Evolutionary conservation across 75 land plant species (phyloP), one percentile per base, ranked within the genome.

Genomic region (Adiantum capillusveneris): DNA sequence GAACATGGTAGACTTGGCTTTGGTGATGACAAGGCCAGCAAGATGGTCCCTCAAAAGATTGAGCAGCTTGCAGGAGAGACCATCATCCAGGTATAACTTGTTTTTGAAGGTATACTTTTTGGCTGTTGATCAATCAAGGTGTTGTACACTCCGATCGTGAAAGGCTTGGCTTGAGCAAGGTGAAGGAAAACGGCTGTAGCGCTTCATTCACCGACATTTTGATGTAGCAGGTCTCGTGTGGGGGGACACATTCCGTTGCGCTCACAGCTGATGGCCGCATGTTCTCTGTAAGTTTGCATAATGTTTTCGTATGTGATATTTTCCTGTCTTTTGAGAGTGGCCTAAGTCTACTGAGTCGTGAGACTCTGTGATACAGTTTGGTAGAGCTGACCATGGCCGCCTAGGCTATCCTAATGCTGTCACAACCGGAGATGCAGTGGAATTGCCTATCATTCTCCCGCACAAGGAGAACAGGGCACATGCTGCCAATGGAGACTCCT

Each of bases 21-120:
- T 56, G 68, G 68, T 25, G 68, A 65, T 25, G 68, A 65, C 34
- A 65, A 65, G 29, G 42, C 63, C 62, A 65, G 68, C 62, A 65
- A 65, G 51, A 65, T 65, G 68, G 29, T 57, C 16, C 68, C 68
- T 3, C 63, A 56, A 44, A 65, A 65, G 26, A 46, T 65, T 41
- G 45, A 65, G 17, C 31, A 29, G 14, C 63, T 65, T 12, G 21
- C 45, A 9, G 44, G 30, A 56, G 68, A 65, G 31, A 31, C 44
- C 5, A 34, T 65, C 1, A 26, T 65, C 7, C 68, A 65, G 68
- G 68, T 56, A 5, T 34, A n/a, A n/a, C n/a, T n/a, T n/a, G n/a
- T n/a, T n/a, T n/a, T n/a, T n/a, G n/a, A n/a, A n/a, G n/a, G n/a
- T n/a, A n/a, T n/a, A n/a, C n/a, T n/a, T n/a, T n/a, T n/a, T n/a